phyloP scores from a whole-genome alignment of 1,284 basidiomycete genomes.

The Moniliella sp. region DNA sequence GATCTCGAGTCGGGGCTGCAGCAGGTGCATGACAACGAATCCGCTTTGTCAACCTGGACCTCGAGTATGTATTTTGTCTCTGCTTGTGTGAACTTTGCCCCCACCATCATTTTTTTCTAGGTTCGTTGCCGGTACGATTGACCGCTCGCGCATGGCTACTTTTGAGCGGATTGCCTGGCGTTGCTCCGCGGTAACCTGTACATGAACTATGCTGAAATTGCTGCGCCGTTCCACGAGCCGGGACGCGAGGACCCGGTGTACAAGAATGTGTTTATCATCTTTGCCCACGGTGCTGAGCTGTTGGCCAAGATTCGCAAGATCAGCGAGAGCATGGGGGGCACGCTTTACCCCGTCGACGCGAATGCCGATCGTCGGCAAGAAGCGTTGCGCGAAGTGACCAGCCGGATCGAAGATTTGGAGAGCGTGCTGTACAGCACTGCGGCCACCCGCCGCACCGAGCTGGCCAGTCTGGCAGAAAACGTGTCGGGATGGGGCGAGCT shows the following conservation, averaged over 20 bases:
- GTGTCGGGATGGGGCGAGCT: slow-evolving; percentile 80
- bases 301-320: slow-evolving; percentile 95
- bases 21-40: slow-evolving; percentile 37
- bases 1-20: slow-evolving; percentile 47
- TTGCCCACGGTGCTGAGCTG: slow-evolving; percentile 79
- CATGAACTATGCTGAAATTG: slow-evolving; percentile 92
- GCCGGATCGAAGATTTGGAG: slow-evolving; percentile 75
- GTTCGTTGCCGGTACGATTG: slow-evolving; percentile 89
- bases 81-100: no score
- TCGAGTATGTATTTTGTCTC: slow-evolving; percentile 37
- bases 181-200: slow-evolving; percentile 91
- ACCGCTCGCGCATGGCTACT: slow-evolving; percentile 68
- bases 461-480: slow-evolving; percentile 64
- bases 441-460: slow-evolving; percentile 56
- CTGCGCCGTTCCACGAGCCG: slow-evolving; percentile 72
- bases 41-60: slow-evolving; percentile 46
- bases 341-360: slow-evolving; percentile 81
- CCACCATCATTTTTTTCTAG: slow-evolving; percentile 35
- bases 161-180: slow-evolving; percentile 97
- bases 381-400: slow-evolving; percentile 65
- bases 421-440: slow-evolving; percentile 48
- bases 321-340: slow-evolving; percentile 90
- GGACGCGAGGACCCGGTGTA: slow-evolving; percentile 38
- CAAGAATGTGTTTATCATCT: slow-evolving; percentile 99
- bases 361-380: slow-evolving; percentile 77